Evolutionary conservation across 208 protist species (phyloP).

Genomic region (Wallacemonas rigidus): DNA sequence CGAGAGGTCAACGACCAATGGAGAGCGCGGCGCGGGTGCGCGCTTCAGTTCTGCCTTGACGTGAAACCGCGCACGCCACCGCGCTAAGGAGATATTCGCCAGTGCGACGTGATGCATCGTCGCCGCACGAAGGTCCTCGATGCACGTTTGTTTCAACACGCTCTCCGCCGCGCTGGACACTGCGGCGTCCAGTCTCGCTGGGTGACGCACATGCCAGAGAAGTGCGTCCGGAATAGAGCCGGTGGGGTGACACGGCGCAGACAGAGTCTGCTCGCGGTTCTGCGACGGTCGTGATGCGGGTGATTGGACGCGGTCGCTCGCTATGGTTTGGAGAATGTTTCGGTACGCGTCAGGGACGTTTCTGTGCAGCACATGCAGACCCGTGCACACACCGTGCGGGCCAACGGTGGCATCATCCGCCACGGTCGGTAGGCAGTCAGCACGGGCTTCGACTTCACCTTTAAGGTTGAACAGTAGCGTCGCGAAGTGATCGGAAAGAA

Average conservation of each 20-base stretch:
- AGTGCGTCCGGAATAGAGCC: neutral
- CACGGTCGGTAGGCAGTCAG: neutral
- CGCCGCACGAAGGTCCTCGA: neutral
- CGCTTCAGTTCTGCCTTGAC: constrained; percentile 12
- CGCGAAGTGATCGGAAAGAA: neutral
- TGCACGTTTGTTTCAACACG: neutral
- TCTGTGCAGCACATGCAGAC: neutral
- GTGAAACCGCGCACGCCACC: constrained; percentile 3
- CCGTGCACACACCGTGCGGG: neutral
- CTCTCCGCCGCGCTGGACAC: neutral
- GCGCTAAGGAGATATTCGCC: neutral
- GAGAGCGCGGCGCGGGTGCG: neutral
- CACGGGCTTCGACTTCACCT: constrained; percentile 4
- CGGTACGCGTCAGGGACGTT: constrained; percentile 1
- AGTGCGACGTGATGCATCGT: neutral
- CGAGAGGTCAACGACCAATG: neutral
- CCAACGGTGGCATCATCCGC: neutral
- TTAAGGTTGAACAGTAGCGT: neutral
- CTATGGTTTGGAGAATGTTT: neutral
- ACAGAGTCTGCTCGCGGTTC: neutral
- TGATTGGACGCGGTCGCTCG: neutral
- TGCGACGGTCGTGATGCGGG: neutral
- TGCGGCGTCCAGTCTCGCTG: neutral
- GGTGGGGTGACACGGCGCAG: neutral
- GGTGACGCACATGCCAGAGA: neutral